These are phyloP conservation scores for Chrysochromulina parva DNA, from an alignment of 78 protist species.

Conservation along the genomic window DNA sequence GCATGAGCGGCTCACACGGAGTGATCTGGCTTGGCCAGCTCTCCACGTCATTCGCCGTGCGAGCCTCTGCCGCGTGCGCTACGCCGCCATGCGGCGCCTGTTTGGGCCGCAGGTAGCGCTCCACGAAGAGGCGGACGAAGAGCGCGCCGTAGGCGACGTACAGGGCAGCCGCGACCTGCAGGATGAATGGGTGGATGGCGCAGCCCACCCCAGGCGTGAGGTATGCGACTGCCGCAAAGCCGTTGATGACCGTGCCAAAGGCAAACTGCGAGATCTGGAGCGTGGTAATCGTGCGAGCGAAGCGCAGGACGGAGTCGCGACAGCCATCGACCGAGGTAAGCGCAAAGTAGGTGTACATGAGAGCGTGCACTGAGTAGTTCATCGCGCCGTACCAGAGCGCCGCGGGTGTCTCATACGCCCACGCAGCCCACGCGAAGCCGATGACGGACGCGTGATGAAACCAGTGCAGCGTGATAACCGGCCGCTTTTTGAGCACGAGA, in stretches of 20 bases:
- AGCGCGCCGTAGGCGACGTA: background rate
- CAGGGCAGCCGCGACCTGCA: background rate
- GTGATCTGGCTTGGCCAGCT: no score
- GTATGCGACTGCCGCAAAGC: background rate
- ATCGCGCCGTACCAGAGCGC: conserved; percentile 3
- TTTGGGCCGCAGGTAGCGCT: background rate
- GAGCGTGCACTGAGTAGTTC: background rate
- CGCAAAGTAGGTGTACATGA: background rate
- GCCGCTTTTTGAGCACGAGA: background rate
- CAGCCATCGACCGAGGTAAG: no score
- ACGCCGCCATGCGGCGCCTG: no score
- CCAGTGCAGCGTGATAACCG: background rate
- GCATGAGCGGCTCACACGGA: no score
- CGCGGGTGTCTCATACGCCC: background rate
- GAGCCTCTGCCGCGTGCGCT: no score
- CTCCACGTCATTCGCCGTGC: no score
- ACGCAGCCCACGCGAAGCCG: background rate
- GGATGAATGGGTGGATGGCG: background rate
- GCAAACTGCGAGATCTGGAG: background rate
- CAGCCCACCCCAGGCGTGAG: background rate
- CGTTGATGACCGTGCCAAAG: background rate
- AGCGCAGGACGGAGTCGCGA: background rate
- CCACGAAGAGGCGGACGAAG: background rate
- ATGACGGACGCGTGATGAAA: background rate
- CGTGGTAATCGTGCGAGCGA: background rate